Evolutionary conservation across 2,329 filamentous ascomycete genomes (phyloP).

Genomic region (Uncinocarpus reesii): DNA sequence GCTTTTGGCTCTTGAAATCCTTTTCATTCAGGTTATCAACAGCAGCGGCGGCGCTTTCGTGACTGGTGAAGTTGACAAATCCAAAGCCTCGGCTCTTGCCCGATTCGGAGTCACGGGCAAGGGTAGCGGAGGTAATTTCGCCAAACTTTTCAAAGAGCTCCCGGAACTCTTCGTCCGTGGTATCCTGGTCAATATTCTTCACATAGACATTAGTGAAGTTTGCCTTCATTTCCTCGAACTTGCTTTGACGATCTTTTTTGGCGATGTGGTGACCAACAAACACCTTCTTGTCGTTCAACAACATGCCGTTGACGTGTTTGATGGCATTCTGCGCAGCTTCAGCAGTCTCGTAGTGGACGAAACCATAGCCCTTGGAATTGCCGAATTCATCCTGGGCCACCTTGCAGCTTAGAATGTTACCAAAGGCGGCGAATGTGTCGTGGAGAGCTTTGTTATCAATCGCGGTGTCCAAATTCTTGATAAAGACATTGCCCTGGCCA

Average conservation of each 20-base stretch:
- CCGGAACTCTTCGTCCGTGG: slow-evolving; percentile 88
- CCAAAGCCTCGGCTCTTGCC: slow-evolving; percentile 93
- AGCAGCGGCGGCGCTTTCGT: slow-evolving; percentile 74
- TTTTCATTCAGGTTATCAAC: slow-evolving; percentile 87
- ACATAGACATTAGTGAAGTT: slow-evolving; percentile 99
- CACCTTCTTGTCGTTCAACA: slow-evolving; percentile 99
- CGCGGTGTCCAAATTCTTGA: slow-evolving; percentile 97
- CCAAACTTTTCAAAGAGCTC: slow-evolving; percentile 84
- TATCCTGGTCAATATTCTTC: slow-evolving; percentile 86
- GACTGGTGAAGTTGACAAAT: slow-evolving; percentile 90
- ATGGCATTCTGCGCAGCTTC: slow-evolving; percentile 94
- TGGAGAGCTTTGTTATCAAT: slow-evolving; percentile 99
- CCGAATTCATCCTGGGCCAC: slow-evolving; percentile 95
- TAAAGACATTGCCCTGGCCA: slow-evolving; percentile 98
- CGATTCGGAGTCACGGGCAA: slow-evolving; percentile 71
- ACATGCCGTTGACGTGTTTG: slow-evolving; percentile 99
- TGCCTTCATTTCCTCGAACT: slow-evolving; percentile 99
- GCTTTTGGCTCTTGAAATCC: slow-evolving; percentile 86
- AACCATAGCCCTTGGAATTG: slow-evolving; percentile 97
- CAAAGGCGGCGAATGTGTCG: slow-evolving; percentile 97
- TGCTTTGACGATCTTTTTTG: slow-evolving; percentile 99
- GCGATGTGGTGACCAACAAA: slow-evolving; percentile 98
- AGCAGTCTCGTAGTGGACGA: slow-evolving; percentile 98
- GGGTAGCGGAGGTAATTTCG: slow-evolving; percentile 88
- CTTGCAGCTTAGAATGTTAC: slow-evolving; percentile 99